phyloP scores from a whole-genome alignment of 352 stramenopile species.

The Phytophthora sp. region DNA sequence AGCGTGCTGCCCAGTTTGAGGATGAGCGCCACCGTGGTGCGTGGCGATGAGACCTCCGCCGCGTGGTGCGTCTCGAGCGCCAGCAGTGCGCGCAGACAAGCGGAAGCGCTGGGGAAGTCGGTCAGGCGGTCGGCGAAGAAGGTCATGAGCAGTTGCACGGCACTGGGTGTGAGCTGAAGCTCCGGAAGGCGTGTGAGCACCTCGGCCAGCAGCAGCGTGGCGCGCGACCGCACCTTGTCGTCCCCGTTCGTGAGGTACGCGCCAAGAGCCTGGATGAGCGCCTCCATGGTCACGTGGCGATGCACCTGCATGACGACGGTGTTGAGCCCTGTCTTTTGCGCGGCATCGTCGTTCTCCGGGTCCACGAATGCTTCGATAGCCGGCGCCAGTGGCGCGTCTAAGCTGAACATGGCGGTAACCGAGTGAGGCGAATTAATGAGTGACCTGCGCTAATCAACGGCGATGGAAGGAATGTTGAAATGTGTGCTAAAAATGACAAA shows the following conservation, averaged over 20 bases:
- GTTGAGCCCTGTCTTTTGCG: conserved; percentile 88
- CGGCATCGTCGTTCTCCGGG: conserved; percentile 81
- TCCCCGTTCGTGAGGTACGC: conserved; percentile 71
- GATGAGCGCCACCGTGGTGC: conserved; percentile 61
- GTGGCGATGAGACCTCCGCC: conserved; percentile 54
- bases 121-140: conserved; percentile 88
- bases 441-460: conserved; percentile 9
- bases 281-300: conserved; percentile 75
- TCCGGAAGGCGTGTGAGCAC: conserved; percentile 89
- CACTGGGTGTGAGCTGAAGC: conserved; percentile 72
- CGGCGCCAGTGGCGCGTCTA: conserved; percentile 83
- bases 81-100: conserved; percentile 78
- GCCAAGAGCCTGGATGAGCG: conserved; percentile 82
- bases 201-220: conserved; percentile 86
- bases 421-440: neutral
- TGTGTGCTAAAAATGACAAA: too few species aligned
- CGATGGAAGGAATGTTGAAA: neutral
- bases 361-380: conserved; percentile 89
- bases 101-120: conserved; percentile 84
- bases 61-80: conserved; percentile 77
- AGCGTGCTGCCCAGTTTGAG: conserved; percentile 68
- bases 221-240: conserved; percentile 81
- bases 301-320: conserved; percentile 90
- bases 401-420: conserved; percentile 62
- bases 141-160: conserved; percentile 76